Percentiles rank a stretch among this genome's conserved stretches.
Evolutionary conservation across 2,329 filamentous ascomycete species (phyloP).

Genomic region (Stenocarpella maydis): DNA sequence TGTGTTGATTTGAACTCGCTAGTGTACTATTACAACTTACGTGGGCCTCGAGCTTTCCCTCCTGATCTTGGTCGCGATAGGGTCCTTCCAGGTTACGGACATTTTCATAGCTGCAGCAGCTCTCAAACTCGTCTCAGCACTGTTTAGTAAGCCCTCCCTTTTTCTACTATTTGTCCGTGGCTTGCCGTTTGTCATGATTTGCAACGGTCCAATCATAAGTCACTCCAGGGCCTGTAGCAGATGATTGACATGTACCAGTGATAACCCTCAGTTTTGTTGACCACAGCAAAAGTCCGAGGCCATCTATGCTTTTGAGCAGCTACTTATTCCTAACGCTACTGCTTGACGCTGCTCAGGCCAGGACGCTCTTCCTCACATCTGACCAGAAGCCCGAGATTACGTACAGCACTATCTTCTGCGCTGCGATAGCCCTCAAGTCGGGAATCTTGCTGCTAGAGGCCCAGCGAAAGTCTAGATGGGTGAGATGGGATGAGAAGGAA

Average conservation of each 20-base stretch:
- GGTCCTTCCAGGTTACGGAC: not conserved
- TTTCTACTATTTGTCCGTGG: no score
- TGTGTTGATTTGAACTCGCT: not conserved
- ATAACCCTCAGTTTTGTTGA: slow-evolving; percentile 44
- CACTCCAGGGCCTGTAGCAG: no score
- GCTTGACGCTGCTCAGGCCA: slow-evolving; percentile 52
- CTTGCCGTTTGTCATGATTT: no score
- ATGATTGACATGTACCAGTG: slow-evolving; percentile 29
- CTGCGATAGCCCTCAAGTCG: slow-evolving; percentile 42
- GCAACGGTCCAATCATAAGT: no score
- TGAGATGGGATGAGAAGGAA: slow-evolving; percentile 47
- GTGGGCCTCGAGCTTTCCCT: slow-evolving; percentile 30
- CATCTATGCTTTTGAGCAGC: slow-evolving; percentile 51
- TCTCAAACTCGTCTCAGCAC: slow-evolving; percentile 39
- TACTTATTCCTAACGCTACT: slow-evolving; percentile 54
- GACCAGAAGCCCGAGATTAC: slow-evolving; percentile 32
- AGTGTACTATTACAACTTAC: slow-evolving; percentile 10
- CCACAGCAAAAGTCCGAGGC: slow-evolving; percentile 46
- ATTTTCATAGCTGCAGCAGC: slow-evolving; percentile 39
- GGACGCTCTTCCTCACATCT: slow-evolving; percentile 52
- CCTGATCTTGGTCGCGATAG: not conserved
- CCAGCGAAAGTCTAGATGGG: slow-evolving; percentile 49
- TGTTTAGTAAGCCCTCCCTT: slow-evolving; percentile 37
- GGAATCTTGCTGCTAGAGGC: slow-evolving; percentile 50
- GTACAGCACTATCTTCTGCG: slow-evolving; percentile 35